Evolutionary conservation across 257 asterid genomes (phyloP).

Genomic region (Agastache rugosa): DNA sequence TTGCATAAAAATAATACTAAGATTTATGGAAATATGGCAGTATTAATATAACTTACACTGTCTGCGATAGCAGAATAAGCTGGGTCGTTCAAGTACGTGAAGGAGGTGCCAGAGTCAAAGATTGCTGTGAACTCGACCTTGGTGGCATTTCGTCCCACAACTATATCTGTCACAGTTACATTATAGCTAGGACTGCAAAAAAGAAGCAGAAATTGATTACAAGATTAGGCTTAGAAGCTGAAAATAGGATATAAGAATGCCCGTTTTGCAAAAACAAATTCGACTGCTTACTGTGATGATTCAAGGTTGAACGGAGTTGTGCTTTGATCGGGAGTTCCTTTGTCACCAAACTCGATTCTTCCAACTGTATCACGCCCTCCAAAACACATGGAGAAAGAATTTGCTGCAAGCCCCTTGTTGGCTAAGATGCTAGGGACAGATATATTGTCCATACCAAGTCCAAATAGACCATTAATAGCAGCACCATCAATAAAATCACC

Average conservation of each 20-base stretch:
- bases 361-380: conserved; percentile 78
- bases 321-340: conserved; percentile 69
- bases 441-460: conserved; percentile 76
- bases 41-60: conserved; percentile 54
- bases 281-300: conserved; percentile 62
- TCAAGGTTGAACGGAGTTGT: conserved; percentile 74
- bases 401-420: conserved; percentile 72
- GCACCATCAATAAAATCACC: conserved; percentile 92
- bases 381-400: conserved; percentile 97
- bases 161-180: conserved; percentile 71
- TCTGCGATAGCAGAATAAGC: conserved; percentile 66
- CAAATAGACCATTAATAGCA: conserved; percentile 93
- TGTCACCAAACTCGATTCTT: conserved; percentile 91
- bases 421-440: conserved; percentile 92
- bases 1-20: not conserved
- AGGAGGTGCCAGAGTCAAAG: conserved; percentile 96
- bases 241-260: not conserved
- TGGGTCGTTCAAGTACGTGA: conserved; percentile 84
- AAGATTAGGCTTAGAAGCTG: not conserved
- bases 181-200: conserved; percentile 76
- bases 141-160: conserved; percentile 58
- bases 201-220: conserved; percentile 2
- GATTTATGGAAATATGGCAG: not conserved
- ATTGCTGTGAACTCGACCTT: conserved; percentile 66
- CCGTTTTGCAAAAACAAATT: not conserved